Base-by-base conservation (phyloP, 352 stramenopile species). In the Phytophthora syringae region DNA sequence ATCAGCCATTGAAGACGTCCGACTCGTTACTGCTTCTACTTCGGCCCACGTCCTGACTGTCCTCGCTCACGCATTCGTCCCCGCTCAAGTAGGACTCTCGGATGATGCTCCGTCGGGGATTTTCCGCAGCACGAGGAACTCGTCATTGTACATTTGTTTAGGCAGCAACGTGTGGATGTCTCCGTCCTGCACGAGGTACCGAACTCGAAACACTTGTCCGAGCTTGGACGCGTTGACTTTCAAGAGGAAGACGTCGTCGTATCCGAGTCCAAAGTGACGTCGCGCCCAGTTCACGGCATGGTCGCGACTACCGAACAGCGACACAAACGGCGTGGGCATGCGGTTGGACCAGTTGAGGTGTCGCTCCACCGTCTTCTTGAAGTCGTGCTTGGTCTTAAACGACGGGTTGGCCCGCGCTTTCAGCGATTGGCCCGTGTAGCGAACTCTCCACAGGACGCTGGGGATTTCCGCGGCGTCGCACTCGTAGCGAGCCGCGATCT, bases 281-380 rank as follows among this genome's bases (percentile, higher is more conserved):
- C 32, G 28, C 2, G 60, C 60, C 60, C 60, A 68, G 5, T 68
- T 45, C 10, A 64, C 52, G 3, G 60, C 60, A 37, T 52, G 25
- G 1, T 51, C 52, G 30, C 36, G 32, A 18, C 34, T 58, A 3
- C 52, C 52, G 24, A 68, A 68, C 9, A 68, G 24, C 20, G 60
- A 53, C 1, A 68, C 27, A 43, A 68, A 68, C 12, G 60, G 60
- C 1, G 60, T 68, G 25, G 44, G 52, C 18, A 52, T 34, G 6
- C 60, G 52, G 52, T 57, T 68, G 36, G 27, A 47, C 60, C 60
- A 64, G 44, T 68, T 64, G 15, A 68, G 43, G 27, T 68, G 60
- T 28, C 44, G 21, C 34, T 64, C 60, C 10, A 64, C 52, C 7
- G 27, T 34, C 6, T 18, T 16, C 37, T 68, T 68, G 45, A 68